A percentile compares a stretch with the other conserved stretches of the same genome.
These are phyloP conservation scores for Zasmidium citrigriseum DNA, from an alignment of 2,329 filamentous ascomycete species.

Conservation along the genomic window DNA sequence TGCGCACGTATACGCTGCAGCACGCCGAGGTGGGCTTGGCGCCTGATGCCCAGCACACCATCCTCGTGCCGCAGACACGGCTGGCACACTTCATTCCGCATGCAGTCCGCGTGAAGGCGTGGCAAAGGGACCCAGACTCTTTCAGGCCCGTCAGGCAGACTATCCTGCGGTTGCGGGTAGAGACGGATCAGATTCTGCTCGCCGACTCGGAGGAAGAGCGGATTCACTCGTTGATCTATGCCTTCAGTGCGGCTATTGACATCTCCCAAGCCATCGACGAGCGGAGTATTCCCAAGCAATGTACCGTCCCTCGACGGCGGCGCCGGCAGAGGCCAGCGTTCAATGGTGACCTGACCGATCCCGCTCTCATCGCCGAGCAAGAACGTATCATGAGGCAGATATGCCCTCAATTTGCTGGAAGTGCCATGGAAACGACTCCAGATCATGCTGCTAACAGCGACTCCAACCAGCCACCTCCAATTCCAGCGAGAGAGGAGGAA, in stretches of 20 bases:
- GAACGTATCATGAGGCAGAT: conserved; percentile 50
- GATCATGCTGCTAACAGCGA: conserved; percentile 10
- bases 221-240: conserved; percentile 69
- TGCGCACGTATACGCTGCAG: conserved; percentile 70
- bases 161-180: conserved; percentile 70
- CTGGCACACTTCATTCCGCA: conserved; percentile 48
- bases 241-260: conserved; percentile 71
- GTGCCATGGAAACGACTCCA: not conserved
- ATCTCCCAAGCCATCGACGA: conserved; percentile 71
- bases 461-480: conserved; percentile 15
- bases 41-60: conserved; percentile 66
- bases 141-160: conserved; percentile 53
- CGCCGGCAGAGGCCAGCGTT: conserved; percentile 35
- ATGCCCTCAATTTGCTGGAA: conserved; percentile 44
- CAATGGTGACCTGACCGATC: conserved; percentile 35
- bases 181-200: conserved; percentile 73
- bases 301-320: conserved; percentile 48
- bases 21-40: conserved; percentile 76
- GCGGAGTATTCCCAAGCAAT: conserved; percentile 50
- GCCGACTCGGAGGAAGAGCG: conserved; percentile 65
- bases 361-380: conserved; percentile 48
- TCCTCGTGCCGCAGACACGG: conserved; percentile 45
- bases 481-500: conserved; percentile 34
- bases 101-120: conserved; percentile 40
- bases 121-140: conserved; percentile 48